Percentiles rank a stretch among this genome's conserved stretches.
phyloP scores from a whole-genome alignment of 495 filamentous ascomycete genomes.

The Penicillium maclennaniae region DNA sequence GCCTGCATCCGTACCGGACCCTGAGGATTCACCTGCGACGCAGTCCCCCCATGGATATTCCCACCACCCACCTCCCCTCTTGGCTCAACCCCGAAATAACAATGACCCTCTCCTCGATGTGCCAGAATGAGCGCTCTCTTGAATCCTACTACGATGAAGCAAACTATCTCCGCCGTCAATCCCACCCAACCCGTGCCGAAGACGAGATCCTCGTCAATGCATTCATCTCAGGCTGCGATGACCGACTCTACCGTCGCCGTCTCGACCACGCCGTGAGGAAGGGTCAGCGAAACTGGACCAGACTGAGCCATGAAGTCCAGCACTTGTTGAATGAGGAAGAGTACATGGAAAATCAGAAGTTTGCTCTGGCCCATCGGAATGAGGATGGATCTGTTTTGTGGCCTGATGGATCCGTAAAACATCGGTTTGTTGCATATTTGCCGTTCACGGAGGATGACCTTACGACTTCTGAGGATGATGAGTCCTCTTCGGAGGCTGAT shows the following conservation, averaged over 20 bases:
- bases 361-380: slow-evolving; percentile 9
- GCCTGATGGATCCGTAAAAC: slow-evolving; percentile 8
- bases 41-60: neutral
- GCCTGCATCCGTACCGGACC: neutral
- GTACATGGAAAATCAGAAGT: slow-evolving; percentile 16
- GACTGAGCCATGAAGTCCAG: slow-evolving; percentile 7
- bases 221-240: slow-evolving; percentile 13
- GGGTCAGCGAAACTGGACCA: slow-evolving; percentile 9
- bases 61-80: neutral
- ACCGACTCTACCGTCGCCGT: slow-evolving; percentile 11
- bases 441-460: slow-evolving; percentile 19
- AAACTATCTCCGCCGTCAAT: slow-evolving; percentile 1
- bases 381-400: slow-evolving; percentile 13
- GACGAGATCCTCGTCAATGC: neutral
- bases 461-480: slow-evolving; percentile 8
- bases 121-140: slow-evolving; percentile 6
- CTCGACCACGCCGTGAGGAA: slow-evolving; percentile 12
- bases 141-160: slow-evolving; percentile 11
- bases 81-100: neutral
- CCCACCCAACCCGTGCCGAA: neutral
- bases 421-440: slow-evolving; percentile 4
- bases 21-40: neutral
- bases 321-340: slow-evolving; percentile 11
- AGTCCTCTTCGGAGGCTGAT: neutral
- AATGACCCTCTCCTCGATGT: slow-evolving; percentile 1